These are phyloP conservation scores for Lactarius vividus DNA, from an alignment of 768 basidiomycete species.

Conservation along the genomic window DNA sequence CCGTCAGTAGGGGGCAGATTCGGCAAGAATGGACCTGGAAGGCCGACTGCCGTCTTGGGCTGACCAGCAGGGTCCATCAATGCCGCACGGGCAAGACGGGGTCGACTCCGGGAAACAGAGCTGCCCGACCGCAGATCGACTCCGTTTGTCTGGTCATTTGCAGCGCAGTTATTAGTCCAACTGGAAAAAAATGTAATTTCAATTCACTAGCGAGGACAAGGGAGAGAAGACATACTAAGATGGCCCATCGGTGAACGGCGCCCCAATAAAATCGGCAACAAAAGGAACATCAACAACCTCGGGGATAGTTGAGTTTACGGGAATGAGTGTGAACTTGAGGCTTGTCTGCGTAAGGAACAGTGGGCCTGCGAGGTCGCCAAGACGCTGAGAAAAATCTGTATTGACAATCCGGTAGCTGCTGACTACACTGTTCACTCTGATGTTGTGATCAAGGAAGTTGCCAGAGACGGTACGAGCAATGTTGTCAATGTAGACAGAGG, in stretches of 20 bases:
- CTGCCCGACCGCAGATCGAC: constrained; percentile 39
- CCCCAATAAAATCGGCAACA: constrained; percentile 47
- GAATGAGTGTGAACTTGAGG: constrained; percentile 47
- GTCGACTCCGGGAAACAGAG: constrained; percentile 19
- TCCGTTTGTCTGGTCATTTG: constrained; percentile 49
- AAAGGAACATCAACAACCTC: constrained; percentile 55
- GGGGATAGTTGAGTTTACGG: constrained; percentile 43
- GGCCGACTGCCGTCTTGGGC: constrained; percentile 39
- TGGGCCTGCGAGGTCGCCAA: constrained; percentile 57
- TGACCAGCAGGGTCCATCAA: not conserved
- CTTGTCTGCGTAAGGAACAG: constrained; percentile 45
- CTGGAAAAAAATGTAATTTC: constrained; percentile 33
- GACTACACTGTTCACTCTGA: constrained; percentile 62
- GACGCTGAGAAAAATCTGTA: constrained; percentile 52
- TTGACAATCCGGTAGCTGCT: constrained; percentile 49
- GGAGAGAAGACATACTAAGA: constrained; percentile 45
- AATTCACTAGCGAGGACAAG: not conserved
- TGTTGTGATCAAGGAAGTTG: constrained; percentile 60
- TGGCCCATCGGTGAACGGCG: constrained; percentile 47
- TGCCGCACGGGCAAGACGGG: constrained; percentile 34
- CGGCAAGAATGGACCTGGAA: constrained; percentile 51
- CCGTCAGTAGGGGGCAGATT: constrained; percentile 45
- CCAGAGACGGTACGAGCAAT: constrained; percentile 58
- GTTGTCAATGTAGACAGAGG: constrained; percentile 54
- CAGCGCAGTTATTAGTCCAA: constrained; percentile 60